Evolutionary conservation across 2,329 filamentous ascomycete species (phyloP).

Genomic region (Furcasterigmium furcatum): DNA sequence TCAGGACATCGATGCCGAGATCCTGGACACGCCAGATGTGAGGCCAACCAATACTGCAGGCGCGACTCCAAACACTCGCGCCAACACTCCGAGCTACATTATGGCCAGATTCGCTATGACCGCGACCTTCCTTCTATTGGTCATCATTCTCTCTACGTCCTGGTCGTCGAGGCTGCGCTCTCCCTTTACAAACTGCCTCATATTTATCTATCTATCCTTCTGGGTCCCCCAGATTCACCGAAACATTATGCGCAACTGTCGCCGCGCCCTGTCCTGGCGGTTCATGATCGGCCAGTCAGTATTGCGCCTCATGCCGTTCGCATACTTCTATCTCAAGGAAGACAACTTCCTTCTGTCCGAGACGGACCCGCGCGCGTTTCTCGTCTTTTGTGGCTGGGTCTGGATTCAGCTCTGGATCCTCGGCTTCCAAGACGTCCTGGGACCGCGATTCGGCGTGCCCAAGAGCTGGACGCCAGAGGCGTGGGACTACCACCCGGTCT

Average conservation of each 20-base stretch:
- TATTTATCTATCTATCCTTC: constrained; percentile 79
- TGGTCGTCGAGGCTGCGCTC: constrained; percentile 56
- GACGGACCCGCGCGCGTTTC: constrained; percentile 63
- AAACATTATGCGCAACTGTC: constrained; percentile 87
- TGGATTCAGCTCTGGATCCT: constrained; percentile 82
- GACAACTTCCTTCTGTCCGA: constrained; percentile 80
- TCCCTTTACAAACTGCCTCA: constrained; percentile 59
- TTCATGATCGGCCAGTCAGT: constrained; percentile 83
- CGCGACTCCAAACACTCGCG: constrained; percentile 7
- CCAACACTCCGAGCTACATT: constrained; percentile 21
- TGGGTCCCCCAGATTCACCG: constrained; percentile 92
- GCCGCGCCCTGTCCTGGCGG: constrained; percentile 85
- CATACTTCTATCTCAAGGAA: constrained; percentile 77
- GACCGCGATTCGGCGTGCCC: constrained; percentile 82
- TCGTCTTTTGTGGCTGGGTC: constrained; percentile 69
- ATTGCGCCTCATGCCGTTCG: constrained; percentile 73
- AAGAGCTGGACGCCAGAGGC: constrained; percentile 66
- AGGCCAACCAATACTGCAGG: not conserved
- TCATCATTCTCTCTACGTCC: constrained; percentile 56
- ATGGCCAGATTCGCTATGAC: constrained; percentile 55
- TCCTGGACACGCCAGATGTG: constrained; percentile 19
- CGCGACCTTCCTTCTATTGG: constrained; percentile 52
- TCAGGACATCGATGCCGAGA: constrained; percentile 61
- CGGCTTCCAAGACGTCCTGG: constrained; percentile 78
- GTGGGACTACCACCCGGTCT: constrained; percentile 92